Evolutionary conservation across 495 filamentous ascomycete species (phyloP).

Genomic region (Daldinia concentrica): DNA sequence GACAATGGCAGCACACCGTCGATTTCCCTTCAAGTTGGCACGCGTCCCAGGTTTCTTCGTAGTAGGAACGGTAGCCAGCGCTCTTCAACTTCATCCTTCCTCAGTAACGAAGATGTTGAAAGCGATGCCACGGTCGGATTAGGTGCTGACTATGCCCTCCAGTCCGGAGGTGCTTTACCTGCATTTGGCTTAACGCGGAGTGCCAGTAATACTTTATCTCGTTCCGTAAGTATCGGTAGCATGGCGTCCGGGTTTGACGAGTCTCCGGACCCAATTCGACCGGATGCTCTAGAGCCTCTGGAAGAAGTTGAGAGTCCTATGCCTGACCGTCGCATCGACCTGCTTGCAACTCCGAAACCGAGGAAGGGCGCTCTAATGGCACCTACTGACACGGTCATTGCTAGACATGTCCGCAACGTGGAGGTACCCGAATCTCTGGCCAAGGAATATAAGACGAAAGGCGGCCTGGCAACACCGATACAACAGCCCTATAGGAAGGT

Average conservation of each 20-base stretch:
- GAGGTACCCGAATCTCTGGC: slow-evolving; percentile 89
- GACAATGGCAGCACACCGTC: slow-evolving; percentile 47
- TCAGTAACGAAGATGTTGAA: slow-evolving; percentile 67
- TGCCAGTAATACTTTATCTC: slow-evolving; percentile 67
- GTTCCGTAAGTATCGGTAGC: slow-evolving; percentile 90
- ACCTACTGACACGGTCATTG: slow-evolving; percentile 88
- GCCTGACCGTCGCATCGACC: slow-evolving; percentile 47
- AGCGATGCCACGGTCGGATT: slow-evolving; percentile 73
- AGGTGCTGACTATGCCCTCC: slow-evolving; percentile 86
- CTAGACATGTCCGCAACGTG: slow-evolving; percentile 86
- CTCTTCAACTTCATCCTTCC: slow-evolving; percentile 78
- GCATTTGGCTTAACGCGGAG: slow-evolving; percentile 61
- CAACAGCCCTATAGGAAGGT: slow-evolving; percentile 49
- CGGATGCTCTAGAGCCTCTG: slow-evolving; percentile 61
- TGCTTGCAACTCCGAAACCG: slow-evolving; percentile 58
- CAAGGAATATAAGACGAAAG: slow-evolving; percentile 74
- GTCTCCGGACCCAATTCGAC: slow-evolving; percentile 66
- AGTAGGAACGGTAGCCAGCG: slow-evolving; percentile 80
- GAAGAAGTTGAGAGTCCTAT: slow-evolving; percentile 54
- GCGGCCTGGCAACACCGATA: slow-evolving; percentile 64
- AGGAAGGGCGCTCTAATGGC: slow-evolving; percentile 61
- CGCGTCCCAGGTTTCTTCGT: slow-evolving; percentile 75
- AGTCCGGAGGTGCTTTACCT: slow-evolving; percentile 81
- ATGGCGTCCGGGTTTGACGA: slow-evolving; percentile 92
- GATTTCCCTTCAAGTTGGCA: slow-evolving; percentile 52